Evolutionary conservation across 257 asterid species (phyloP).

Genomic region (Capsicum pubescens): DNA sequence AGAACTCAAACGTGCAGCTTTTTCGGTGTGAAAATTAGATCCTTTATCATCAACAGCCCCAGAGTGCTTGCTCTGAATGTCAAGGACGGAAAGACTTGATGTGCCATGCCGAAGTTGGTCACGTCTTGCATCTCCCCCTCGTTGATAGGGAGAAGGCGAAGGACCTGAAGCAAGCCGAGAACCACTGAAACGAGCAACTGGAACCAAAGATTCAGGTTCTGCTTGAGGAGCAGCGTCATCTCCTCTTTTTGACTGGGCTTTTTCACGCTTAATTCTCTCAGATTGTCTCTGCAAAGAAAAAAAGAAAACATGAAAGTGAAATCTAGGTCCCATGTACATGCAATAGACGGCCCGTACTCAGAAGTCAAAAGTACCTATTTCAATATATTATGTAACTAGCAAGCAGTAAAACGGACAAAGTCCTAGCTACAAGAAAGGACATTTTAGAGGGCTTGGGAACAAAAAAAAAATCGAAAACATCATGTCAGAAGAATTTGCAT

Average conservation of each 20-base stretch:
- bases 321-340: conserved; percentile 2
- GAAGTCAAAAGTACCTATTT: not conserved
- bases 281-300: conserved; percentile 71
- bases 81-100: conserved; percentile 29
- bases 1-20: conserved; percentile 63
- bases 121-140: conserved; percentile 38
- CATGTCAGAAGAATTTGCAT: not conserved
- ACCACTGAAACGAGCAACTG: conserved; percentile 82
- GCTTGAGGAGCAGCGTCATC: conserved; percentile 79
- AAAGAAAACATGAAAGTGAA: conserved; percentile 21
- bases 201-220: conserved; percentile 79
- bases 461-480: not conserved
- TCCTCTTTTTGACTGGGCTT: conserved; percentile 71
- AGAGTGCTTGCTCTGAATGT: conserved; percentile 47
- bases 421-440: not conserved
- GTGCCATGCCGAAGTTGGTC: conserved; percentile 52
- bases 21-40: conserved; percentile 50
- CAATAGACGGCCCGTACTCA: not conserved
- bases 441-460: not conserved
- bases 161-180: conserved; percentile 98
- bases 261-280: conserved; percentile 86
- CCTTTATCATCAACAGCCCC: conserved; percentile 42
- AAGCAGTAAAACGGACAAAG: not conserved
- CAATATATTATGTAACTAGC: not conserved
- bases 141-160: conserved; percentile 80